phyloP scores from a whole-genome alignment of 768 basidiomycete species.

The Naematelia encephala region DNA sequence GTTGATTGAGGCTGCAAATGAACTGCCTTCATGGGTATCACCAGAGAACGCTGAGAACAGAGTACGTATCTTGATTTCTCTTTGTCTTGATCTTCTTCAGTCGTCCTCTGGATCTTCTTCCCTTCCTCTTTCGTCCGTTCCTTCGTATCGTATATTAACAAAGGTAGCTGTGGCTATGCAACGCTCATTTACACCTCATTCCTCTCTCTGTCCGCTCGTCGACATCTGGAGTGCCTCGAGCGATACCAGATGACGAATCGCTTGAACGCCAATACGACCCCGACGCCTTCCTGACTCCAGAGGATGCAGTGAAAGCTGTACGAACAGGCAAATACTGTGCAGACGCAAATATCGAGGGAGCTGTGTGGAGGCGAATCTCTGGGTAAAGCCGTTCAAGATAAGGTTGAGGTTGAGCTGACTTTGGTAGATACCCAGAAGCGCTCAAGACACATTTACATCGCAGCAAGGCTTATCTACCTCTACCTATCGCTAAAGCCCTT shows the following conservation, averaged over 20 bases:
- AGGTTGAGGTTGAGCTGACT: slow-evolving; percentile 1
- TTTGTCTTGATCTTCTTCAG: too few species aligned
- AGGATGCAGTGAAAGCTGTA: slow-evolving; percentile 38
- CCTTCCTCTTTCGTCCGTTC: too few species aligned
- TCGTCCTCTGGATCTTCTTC: too few species aligned
- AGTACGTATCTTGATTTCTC: slow-evolving; percentile 57
- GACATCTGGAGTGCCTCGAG: slow-evolving; percentile 57
- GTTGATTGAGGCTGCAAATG: slow-evolving; percentile 91
- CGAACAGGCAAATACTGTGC: slow-evolving; percentile 59
- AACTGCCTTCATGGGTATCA: slow-evolving; percentile 82
- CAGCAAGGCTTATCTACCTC: slow-evolving; percentile 74
- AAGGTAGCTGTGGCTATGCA: slow-evolving; percentile 81
- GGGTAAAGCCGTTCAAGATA: slow-evolving; percentile 56
- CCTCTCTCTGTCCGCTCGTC: slow-evolving; percentile 70
- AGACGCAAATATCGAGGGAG: slow-evolving; percentile 60
- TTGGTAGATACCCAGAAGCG: slow-evolving; percentile 66
- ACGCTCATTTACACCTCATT: slow-evolving; percentile 77
- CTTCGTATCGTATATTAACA: too few species aligned
- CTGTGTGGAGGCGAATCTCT: slow-evolving; percentile 67
- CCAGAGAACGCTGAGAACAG: slow-evolving; percentile 89
- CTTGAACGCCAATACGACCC: slow-evolving; percentile 45
- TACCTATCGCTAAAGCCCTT: slow-evolving; percentile 73
- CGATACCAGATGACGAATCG: slow-evolving; percentile 58
- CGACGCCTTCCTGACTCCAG: slow-evolving; percentile 35
- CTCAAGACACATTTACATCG: slow-evolving; percentile 65